A percentile compares a stretch with the other conserved stretches of the same genome.
Evolutionary conservation across 1,284 basidiomycete species (phyloP).

Genomic region (Ustanciosporium gigantosporum): DNA sequence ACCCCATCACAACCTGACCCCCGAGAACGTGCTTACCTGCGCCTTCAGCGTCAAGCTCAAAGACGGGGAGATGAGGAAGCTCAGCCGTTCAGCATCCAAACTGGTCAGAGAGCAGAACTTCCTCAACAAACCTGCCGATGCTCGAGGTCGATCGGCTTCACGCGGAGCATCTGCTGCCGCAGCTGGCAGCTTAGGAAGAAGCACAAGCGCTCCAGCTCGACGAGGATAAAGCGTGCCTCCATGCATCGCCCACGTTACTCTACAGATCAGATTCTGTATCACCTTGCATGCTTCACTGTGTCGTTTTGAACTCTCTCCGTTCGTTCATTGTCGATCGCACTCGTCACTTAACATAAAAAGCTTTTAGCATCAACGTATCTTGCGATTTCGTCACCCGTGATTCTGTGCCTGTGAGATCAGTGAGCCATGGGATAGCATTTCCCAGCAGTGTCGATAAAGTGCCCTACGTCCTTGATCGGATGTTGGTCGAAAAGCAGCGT

Average conservation of each 20-base stretch:
- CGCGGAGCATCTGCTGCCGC: neutral
- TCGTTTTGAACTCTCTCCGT: no score
- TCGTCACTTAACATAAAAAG: no score
- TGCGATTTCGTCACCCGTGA: no score
- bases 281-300: neutral
- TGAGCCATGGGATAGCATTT: no score
- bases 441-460: no score
- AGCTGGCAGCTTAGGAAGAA: conserved; percentile 5
- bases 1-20: conserved; percentile 60
- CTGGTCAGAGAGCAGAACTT: conserved; percentile 41
- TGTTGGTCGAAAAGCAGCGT: no score
- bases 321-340: no score
- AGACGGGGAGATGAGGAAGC: conserved; percentile 78
- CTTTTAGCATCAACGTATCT: no score
- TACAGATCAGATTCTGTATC: neutral
- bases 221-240: conserved; percentile 3
- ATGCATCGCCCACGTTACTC: neutral
- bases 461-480: no score
- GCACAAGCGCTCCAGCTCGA: conserved; percentile 22
- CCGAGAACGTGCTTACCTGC: conserved; percentile 68
- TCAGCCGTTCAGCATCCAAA: conserved; percentile 60
- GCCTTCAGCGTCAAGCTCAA: conserved; percentile 73
- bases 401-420: no score
- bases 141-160: conserved; percentile 5
- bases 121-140: conserved; percentile 25